Percentiles rank a stretch among this genome's conserved stretches.
phyloP scores from a whole-genome alignment of 2,329 filamentous ascomycete genomes.

The Colletotrichum theobromicola region DNA sequence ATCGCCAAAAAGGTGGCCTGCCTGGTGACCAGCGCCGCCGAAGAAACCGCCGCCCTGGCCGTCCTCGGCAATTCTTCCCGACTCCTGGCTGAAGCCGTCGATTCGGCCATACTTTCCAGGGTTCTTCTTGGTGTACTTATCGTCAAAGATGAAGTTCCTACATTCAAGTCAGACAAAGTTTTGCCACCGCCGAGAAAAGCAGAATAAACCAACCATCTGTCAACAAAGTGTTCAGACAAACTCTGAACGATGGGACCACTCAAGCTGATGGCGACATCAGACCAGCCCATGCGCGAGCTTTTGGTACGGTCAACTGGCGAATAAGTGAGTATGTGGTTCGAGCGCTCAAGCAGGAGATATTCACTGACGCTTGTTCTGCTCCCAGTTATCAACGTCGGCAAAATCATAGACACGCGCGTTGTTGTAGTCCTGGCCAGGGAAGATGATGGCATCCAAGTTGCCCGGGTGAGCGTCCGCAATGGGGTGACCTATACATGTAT shows the following conservation, averaged over 20 bases:
- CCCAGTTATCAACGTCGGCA: constrained; percentile 76
- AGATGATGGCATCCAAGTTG: constrained; percentile 77
- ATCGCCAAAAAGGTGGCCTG: constrained; percentile 45
- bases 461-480: constrained; percentile 85
- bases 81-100: constrained; percentile 16
- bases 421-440: constrained; percentile 92
- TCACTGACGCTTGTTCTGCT: constrained; percentile 75
- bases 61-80: constrained; percentile 6
- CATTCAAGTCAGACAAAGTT: neutral
- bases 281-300: constrained; percentile 91
- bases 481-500: constrained; percentile 60
- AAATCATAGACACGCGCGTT: constrained; percentile 87
- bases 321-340: neutral
- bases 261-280: constrained; percentile 81
- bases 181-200: neutral
- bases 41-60: constrained; percentile 23
- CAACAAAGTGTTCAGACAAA: constrained; percentile 78
- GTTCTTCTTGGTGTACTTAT: constrained; percentile 71
- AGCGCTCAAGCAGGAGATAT: neutral
- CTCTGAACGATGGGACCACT: constrained; percentile 77
- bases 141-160: constrained; percentile 85
- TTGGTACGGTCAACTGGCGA: constrained; percentile 72
- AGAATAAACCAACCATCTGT: constrained; percentile 69
- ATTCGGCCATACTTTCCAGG: constrained; percentile 54
- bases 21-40: constrained; percentile 21